Percentiles rank a stretch among this genome's conserved stretches.
phyloP scores from a whole-genome alignment of 1,139 yeast species.

The Yamadazyma oceani region DNA sequence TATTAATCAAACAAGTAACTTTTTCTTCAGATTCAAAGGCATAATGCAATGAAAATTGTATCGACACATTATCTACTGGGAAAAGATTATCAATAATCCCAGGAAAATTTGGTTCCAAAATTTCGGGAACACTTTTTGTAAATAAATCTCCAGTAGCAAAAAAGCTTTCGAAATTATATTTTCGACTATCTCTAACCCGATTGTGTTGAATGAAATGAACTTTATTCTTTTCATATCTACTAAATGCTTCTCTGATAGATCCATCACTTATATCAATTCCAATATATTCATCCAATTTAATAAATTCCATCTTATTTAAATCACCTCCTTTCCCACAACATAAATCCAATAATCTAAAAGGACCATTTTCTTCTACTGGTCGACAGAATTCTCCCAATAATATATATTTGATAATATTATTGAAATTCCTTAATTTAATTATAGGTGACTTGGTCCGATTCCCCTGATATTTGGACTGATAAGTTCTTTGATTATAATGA shows the following conservation, averaged over 20 bases:
- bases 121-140: constrained; percentile 63
- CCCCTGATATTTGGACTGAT: constrained; percentile 60
- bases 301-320: constrained; percentile 81
- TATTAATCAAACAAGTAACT: constrained; percentile 68
- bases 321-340: constrained; percentile 99
- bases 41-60: constrained; percentile 92
- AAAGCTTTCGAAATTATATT: constrained; percentile 66
- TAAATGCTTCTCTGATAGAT: constrained; percentile 80
- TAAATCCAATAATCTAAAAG: constrained; percentile 60
- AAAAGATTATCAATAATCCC: constrained; percentile 59
- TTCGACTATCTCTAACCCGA: constrained; percentile 43
- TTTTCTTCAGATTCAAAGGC: constrained; percentile 87
- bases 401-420: constrained; percentile 87
- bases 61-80: constrained; percentile 85
- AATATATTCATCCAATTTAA: constrained; percentile 70
- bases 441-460: constrained; percentile 77
- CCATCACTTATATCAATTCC: constrained; percentile 93
- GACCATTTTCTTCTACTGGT: constrained; percentile 34
- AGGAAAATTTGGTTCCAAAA: constrained; percentile 62
- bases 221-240: constrained; percentile 57
- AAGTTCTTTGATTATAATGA: constrained; percentile 86
- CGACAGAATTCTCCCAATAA: constrained; percentile 61
- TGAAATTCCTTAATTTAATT: constrained; percentile 81
- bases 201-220: constrained; percentile 26
- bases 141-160: constrained; percentile 94